Conservation (phyloP, 129 eudicot genomes). For the Smallanthus sonchifolius region DNA sequence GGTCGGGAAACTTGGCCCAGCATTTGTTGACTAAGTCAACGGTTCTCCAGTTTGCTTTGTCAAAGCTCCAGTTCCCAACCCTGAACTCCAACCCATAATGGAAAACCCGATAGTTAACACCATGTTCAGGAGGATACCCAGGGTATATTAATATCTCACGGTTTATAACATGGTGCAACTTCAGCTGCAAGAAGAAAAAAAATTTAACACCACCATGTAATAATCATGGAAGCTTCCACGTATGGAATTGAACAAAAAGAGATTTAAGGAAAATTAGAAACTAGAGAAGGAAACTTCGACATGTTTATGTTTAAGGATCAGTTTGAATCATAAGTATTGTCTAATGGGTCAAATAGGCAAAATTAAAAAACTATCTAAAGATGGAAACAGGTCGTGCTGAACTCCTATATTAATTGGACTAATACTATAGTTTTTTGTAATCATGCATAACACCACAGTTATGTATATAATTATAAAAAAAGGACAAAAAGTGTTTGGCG, state of each 20-base stretch:
- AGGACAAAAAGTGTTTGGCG: not conserved
- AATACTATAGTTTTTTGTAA: not conserved
- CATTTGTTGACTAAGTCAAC: conserved; percentile 67
- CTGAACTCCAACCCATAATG: conserved; percentile 80
- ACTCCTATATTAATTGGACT: no score
- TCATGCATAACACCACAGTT: not conserved
- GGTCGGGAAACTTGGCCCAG: conserved; percentile 95
- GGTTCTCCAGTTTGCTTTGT: conserved; percentile 85
- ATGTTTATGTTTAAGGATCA: not conserved
- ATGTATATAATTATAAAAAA: not conserved
- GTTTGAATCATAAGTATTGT: not conserved
- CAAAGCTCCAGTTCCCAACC: conserved; percentile 94
- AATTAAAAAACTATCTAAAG: not conserved
- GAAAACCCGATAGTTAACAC: conserved; percentile 71
- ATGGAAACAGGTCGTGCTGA: not conserved
- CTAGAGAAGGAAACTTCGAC: not conserved
- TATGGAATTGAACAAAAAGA: conserved; percentile 8
- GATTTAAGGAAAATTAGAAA: not conserved
- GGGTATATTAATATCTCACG: conserved; percentile 77
- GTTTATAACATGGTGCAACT: conserved; percentile 73
- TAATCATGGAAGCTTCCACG: not conserved
- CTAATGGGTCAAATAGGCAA: not conserved
- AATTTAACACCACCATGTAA: not conserved
- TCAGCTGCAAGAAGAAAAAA: conserved; percentile 48
- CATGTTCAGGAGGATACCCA: conserved; percentile 70